Percentiles rank a stretch among this genome's conserved stretches.
Conservation (phyloP, 768 basidiomycete species). For the Tubosaeta sp. region DNA sequence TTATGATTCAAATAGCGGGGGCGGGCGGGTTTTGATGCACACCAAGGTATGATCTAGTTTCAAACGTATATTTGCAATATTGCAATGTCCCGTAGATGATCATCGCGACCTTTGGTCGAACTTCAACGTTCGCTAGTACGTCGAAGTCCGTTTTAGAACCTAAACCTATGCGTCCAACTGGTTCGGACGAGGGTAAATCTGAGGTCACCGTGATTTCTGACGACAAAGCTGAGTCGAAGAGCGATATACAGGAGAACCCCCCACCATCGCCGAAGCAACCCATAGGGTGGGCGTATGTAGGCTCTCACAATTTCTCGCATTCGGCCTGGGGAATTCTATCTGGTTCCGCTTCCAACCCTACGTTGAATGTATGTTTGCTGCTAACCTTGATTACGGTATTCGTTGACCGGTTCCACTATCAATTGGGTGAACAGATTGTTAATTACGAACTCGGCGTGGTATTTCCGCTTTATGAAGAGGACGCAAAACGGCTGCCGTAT, state of each 20-base stretch:
- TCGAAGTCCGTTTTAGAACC: conserved; percentile 5
- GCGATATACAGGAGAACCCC: conserved; percentile 31
- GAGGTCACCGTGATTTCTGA: conserved; percentile 28
- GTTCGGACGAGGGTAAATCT: conserved; percentile 23
- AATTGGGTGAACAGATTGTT: conserved; percentile 52
- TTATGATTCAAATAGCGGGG: conserved; percentile 75
- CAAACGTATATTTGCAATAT: neutral
- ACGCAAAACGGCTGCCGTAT: conserved; percentile 59
- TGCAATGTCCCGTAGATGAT: conserved; percentile 57
- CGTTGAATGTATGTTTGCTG: conserved; percentile 56
- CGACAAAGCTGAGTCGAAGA: conserved; percentile 32
- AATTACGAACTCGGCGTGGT: conserved; percentile 90
- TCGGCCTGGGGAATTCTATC: conserved; percentile 86
- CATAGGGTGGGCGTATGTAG: conserved; percentile 79
- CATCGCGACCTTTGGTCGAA: conserved; percentile 45
- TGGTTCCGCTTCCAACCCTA: conserved; percentile 65
- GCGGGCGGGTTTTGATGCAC: conserved; percentile 85
- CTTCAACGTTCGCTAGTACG: conserved; percentile 17
- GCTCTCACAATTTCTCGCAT: conserved; percentile 89
- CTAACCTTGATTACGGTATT: neutral
- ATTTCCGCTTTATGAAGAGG: conserved; percentile 59
- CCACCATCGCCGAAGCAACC: conserved; percentile 31
- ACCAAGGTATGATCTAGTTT: conserved; percentile 59
- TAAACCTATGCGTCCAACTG: conserved; percentile 10
- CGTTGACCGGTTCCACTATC: neutral